Percentiles rank a stretch among this genome's conserved stretches.
Evolutionary conservation across 1,284 basidiomycete genomes (phyloP).

Genomic region (Ganoderma lucidum): DNA sequence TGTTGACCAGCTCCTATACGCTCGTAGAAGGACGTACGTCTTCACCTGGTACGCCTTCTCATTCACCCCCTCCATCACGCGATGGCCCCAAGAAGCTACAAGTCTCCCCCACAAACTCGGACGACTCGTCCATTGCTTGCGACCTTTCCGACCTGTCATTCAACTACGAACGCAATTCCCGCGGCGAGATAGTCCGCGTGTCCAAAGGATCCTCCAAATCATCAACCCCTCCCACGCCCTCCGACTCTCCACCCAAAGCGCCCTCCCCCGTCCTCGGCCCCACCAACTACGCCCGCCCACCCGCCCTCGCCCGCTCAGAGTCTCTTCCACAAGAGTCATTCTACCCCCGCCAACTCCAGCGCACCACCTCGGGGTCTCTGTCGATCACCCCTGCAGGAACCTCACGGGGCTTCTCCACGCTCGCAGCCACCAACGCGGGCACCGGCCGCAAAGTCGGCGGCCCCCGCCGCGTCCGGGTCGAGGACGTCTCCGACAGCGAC

Average conservation of each 20-base stretch:
- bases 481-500: conserved; percentile 48
- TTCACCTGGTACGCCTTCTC: conserved; percentile 23
- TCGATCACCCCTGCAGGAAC: conserved; percentile 43
- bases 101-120: conserved; percentile 34
- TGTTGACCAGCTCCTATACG: conserved; percentile 20
- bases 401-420: conserved; percentile 32
- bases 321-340: conserved; percentile 50
- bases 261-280: conserved; percentile 38
- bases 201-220: conserved; percentile 51
- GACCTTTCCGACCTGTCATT: conserved; percentile 68
- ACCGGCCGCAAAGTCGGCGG: conserved; percentile 46
- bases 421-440: conserved; percentile 42
- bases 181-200: conserved; percentile 66
- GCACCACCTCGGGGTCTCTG: conserved; percentile 63
- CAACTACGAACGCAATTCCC: conserved; percentile 66
- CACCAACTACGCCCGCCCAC: conserved; percentile 41
- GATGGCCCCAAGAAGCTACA: conserved; percentile 22
- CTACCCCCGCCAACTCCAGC: conserved; percentile 60
- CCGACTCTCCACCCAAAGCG: conserved; percentile 46
- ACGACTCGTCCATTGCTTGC: conserved; percentile 32
- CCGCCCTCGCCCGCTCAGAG: conserved; percentile 71
- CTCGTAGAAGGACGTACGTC: conserved; percentile 25
- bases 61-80: conserved; percentile 27
- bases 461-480: conserved; percentile 52
- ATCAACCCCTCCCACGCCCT: conserved; percentile 50